Evolutionary conservation across 352 stramenopile genomes (phyloP).

Genomic region (Phytopythium litorale): DNA sequence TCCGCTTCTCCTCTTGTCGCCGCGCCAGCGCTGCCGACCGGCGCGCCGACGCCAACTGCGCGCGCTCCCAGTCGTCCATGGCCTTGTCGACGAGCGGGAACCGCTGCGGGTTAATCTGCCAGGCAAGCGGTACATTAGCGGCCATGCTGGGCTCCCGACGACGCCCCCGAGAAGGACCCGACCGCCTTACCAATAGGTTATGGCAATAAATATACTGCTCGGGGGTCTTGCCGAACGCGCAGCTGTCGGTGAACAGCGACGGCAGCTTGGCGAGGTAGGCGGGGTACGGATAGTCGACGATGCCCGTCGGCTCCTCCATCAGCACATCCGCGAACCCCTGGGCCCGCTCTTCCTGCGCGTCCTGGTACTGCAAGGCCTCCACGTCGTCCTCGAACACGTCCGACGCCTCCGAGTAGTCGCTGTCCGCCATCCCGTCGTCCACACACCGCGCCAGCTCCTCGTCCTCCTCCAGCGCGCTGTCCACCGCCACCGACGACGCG

Average conservation of each 20-base stretch:
- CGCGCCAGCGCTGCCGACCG: constrained; percentile 24
- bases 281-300: constrained; percentile 49
- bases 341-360: constrained; percentile 37
- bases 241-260: constrained; percentile 48
- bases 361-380: constrained; percentile 55
- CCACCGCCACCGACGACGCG: constrained; percentile 1
- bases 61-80: constrained; percentile 33
- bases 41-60: constrained; percentile 32
- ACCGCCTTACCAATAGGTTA: constrained; percentile 52
- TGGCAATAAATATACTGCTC: constrained; percentile 78
- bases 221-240: constrained; percentile 53
- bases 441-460: constrained; percentile 39
- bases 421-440: constrained; percentile 38
- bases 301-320: constrained; percentile 44
- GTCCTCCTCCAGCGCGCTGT: constrained; percentile 22
- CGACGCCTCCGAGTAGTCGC: constrained; percentile 54
- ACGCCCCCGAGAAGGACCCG: neutral
- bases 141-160: neutral
- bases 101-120: constrained; percentile 39
- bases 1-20: constrained; percentile 29
- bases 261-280: constrained; percentile 57
- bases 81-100: constrained; percentile 37
- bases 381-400: constrained; percentile 78
- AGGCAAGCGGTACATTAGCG: neutral
- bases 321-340: constrained; percentile 45